Evolutionary conservation across 2,329 filamentous ascomycete genomes (phyloP).

Genomic region (Apiospora hydei): DNA sequence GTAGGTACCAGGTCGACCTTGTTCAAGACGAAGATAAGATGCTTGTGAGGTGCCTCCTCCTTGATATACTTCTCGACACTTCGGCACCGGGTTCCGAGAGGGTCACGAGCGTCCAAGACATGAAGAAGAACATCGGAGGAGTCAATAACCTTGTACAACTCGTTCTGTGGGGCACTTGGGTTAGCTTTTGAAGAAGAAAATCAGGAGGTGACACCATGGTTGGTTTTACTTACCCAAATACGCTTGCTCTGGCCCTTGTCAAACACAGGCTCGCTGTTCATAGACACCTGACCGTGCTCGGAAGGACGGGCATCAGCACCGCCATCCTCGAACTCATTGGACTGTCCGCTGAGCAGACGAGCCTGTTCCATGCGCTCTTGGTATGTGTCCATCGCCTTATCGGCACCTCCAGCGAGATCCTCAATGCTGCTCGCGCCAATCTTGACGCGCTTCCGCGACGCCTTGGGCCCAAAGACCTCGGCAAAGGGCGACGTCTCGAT

Average conservation of each 20-base stretch:
- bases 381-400: conserved; percentile 82
- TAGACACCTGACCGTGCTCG: conserved; percentile 58
- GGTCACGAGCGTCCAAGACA: conserved; percentile 88
- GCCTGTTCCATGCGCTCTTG: conserved; percentile 81
- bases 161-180: conserved; percentile 15
- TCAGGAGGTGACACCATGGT: too few relatives aligned
- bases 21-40: conserved; percentile 88
- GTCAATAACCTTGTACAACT: conserved; percentile 85
- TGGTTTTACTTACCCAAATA: conserved; percentile 20
- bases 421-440: conserved; percentile 81
- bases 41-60: conserved; percentile 95
- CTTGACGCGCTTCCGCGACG: conserved; percentile 92
- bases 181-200: neutral
- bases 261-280: conserved; percentile 86
- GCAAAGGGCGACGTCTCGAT: conserved; percentile 87
- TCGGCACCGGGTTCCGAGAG: conserved; percentile 86
- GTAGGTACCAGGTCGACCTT: conserved; percentile 95
- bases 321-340: conserved; percentile 60
- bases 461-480: conserved; percentile 92
- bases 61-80: conserved; percentile 93
- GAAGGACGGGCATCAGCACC: conserved; percentile 40
- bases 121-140: conserved; percentile 97
- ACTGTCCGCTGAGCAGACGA: conserved; percentile 75
- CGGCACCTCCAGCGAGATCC: conserved; percentile 82
- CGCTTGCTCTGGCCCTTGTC: conserved; percentile 81